Percentiles rank a stretch among this genome's conserved stretches.
phyloP scores from a whole-genome alignment of 306 rosid species.

The Pueraria montana region DNA sequence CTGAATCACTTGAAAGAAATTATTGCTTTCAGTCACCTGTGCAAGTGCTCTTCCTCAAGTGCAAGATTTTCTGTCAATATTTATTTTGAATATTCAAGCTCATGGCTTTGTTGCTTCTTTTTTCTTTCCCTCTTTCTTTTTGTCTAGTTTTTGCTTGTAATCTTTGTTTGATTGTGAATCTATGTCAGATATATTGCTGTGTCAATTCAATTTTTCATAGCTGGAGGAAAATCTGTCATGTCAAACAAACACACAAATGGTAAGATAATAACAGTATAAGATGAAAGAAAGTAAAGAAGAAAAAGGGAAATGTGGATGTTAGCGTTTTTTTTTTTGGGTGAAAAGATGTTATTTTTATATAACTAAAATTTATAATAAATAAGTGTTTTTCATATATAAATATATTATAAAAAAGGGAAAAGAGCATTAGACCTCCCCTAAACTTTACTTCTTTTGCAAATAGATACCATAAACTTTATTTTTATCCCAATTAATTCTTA shows the following conservation, averaged over 20 bases:
- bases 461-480: too few relatives aligned
- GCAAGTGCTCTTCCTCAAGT: slow-evolving; percentile 3
- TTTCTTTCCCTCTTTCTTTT: neutral
- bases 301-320: neutral
- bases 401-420: too few relatives aligned
- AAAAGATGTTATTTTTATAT: too few relatives aligned
- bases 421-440: too few relatives aligned
- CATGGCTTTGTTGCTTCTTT: slow-evolving; percentile 25
- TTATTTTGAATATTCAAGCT: slow-evolving; percentile 53
- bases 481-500: too few relatives aligned
- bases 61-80: slow-evolving; percentile 48
- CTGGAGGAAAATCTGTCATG: slow-evolving; percentile 18
- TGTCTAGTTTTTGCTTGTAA: slow-evolving; percentile 46
- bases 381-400: too few relatives aligned
- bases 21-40: slow-evolving; percentile 39
- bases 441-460: too few relatives aligned
- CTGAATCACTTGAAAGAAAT: slow-evolving; percentile 38
- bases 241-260: neutral
- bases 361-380: too few relatives aligned
- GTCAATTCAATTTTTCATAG: slow-evolving; percentile 43
- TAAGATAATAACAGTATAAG: neutral
- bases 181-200: slow-evolving; percentile 51
- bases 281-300: neutral
- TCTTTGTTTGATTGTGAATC: slow-evolving; percentile 49
- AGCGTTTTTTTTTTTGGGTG: too few relatives aligned